Conservation (phyloP, 2,329 filamentous ascomycete genomes). For the Aspergillus sergii region DNA sequence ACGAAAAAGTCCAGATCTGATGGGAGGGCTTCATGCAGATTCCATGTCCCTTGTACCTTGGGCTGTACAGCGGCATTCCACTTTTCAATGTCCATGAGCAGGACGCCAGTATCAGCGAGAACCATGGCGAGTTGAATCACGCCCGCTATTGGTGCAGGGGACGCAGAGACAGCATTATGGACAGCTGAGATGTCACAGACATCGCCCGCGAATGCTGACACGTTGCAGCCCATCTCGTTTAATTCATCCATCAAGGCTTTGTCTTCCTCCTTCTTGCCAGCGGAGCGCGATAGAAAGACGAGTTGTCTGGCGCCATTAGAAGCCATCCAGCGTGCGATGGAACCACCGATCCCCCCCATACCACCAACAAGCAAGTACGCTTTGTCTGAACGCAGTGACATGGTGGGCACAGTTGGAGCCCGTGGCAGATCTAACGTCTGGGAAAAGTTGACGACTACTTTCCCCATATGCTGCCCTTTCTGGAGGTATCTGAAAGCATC, state of each 20-base stretch:
- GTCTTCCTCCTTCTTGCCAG: too few relatives aligned
- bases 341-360: neutral
- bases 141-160: too few relatives aligned
- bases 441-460: neutral
- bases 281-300: neutral
- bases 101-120: too few relatives aligned
- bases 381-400: neutral
- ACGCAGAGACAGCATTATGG: too few relatives aligned
- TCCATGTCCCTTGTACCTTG: neutral
- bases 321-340: slow-evolving; percentile 1
- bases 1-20: neutral
- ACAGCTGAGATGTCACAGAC: too few relatives aligned
- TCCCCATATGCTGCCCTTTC: neutral
- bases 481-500: neutral
- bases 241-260: too few relatives aligned
- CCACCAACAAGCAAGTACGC: slow-evolving; percentile 1
- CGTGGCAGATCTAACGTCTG: too few relatives aligned
- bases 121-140: too few relatives aligned
- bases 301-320: neutral
- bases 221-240: too few relatives aligned
- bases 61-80: neutral
- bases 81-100: too few relatives aligned
- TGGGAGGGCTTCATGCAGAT: neutral
- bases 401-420: too few relatives aligned
- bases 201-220: too few relatives aligned